These are phyloP conservation scores for Botryotinia globosa DNA, from an alignment of 2,329 filamentous ascomycete genomes.

Conservation along the genomic window DNA sequence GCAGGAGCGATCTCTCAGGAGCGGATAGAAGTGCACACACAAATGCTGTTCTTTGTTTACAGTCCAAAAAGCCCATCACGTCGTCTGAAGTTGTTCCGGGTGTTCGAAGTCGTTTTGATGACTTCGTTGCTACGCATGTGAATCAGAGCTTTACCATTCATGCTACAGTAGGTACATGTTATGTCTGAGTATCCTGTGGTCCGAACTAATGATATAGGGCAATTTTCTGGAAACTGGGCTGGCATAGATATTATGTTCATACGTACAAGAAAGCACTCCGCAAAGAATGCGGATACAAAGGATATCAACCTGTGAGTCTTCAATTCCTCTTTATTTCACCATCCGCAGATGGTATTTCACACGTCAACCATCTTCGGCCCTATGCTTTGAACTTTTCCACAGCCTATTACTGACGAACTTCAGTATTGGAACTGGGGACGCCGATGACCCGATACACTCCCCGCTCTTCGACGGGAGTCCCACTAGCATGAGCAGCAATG, in stretches of 20 bases:
- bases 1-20: constrained; percentile 25
- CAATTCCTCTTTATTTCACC: background rate
- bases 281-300: constrained; percentile 45
- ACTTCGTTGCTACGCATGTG: constrained; percentile 41
- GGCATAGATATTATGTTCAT: constrained; percentile 45
- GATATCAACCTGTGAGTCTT: constrained; percentile 43
- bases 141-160: constrained; percentile 34
- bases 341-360: no score
- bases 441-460: constrained; percentile 45
- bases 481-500: constrained; percentile 50
- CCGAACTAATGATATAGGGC: constrained; percentile 8
- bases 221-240: constrained; percentile 44
- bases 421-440: constrained; percentile 48
- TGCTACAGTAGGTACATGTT: constrained; percentile 26
- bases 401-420: background rate
- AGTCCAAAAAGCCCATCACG: constrained; percentile 36
- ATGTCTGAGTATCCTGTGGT: constrained; percentile 22
- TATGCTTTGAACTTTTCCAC: background rate
- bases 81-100: constrained; percentile 36
- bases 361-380: background rate
- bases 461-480: constrained; percentile 55
- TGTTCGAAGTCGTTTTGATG: constrained; percentile 41
- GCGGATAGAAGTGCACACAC: constrained; percentile 36
- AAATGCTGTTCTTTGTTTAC: constrained; percentile 41
- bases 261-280: constrained; percentile 44